phyloP scores from a whole-genome alignment of 805 yeast species.

The Candida multigemmis region DNA sequence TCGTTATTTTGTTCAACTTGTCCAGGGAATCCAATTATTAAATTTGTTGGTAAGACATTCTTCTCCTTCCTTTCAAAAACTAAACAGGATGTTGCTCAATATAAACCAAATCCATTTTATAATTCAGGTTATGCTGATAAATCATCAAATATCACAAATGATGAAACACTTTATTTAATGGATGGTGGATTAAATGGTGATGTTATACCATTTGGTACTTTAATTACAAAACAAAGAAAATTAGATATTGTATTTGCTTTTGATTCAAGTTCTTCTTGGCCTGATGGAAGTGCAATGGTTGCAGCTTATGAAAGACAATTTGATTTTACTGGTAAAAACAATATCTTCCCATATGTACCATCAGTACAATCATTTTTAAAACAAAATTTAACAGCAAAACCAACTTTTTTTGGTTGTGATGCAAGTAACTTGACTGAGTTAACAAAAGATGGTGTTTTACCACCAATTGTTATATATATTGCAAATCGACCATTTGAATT shows the following conservation, averaged over 20 bases:
- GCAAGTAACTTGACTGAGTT: conserved; percentile 26
- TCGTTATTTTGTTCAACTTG: conserved; percentile 27
- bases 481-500: conserved; percentile 29
- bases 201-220: conserved; percentile 21
- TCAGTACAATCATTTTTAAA: conserved; percentile 20
- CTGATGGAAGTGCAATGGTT: conserved; percentile 22
- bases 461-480: conserved; percentile 29
- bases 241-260: conserved; percentile 29
- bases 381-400: conserved; percentile 27
- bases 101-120: conserved; percentile 28
- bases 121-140: conserved; percentile 15
- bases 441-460: conserved; percentile 23
- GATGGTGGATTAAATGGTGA: conserved; percentile 35
- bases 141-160: conserved; percentile 15
- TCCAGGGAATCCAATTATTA: conserved; percentile 11
- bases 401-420: conserved; percentile 34
- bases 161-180: conserved; percentile 23
- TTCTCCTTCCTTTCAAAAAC: conserved; percentile 14
- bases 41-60: conserved; percentile 14
- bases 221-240: conserved; percentile 22
- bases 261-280: conserved; percentile 24
- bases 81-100: conserved; percentile 22
- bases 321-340: conserved; percentile 18
- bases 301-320: conserved; percentile 27
- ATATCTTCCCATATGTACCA: conserved; percentile 29